phyloP scores from a whole-genome alignment of 2,329 filamentous ascomycete species.

The Penicillium sp. region DNA sequence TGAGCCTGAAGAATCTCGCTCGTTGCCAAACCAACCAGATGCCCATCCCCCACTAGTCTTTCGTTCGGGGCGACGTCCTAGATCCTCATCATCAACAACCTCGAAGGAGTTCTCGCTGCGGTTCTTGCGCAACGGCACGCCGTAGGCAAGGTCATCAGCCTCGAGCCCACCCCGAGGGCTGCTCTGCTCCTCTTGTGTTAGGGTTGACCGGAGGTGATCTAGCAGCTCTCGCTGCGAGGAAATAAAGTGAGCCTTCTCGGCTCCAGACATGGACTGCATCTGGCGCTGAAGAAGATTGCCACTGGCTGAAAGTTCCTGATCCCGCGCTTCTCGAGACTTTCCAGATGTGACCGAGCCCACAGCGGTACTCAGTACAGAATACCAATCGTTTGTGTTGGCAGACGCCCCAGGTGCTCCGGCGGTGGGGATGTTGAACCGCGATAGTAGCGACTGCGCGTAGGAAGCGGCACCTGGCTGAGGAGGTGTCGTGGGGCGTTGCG shows the following conservation, averaged over 20 bases:
- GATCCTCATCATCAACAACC: conserved; percentile 68
- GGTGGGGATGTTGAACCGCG: conserved; percentile 73
- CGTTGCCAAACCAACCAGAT: conserved; percentile 27
- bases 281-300: conserved; percentile 62
- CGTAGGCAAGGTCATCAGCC: conserved; percentile 36
- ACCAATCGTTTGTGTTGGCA: conserved; percentile 57
- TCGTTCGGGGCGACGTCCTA: conserved; percentile 23
- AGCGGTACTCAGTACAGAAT: conserved; percentile 65
- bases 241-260: conserved; percentile 66
- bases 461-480: conserved; percentile 32
- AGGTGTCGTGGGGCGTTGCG: conserved; percentile 44
- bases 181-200: conserved; percentile 67
- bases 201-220: conserved; percentile 61
- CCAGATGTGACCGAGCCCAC: conserved; percentile 53
- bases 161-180: conserved; percentile 36
- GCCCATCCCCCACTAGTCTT: conserved; percentile 23
- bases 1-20: conserved; percentile 21
- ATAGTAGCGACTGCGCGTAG: conserved; percentile 75
- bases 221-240: conserved; percentile 70
- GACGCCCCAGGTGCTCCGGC: conserved; percentile 49
- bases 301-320: conserved; percentile 48
- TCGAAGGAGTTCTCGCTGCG: conserved; percentile 84
- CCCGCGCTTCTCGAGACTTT: conserved; percentile 33
- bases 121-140: conserved; percentile 58
- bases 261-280: conserved; percentile 50